Evolutionary conservation across 1,139 yeast species (phyloP), one percentile per base, ranked within the genome.

Genomic region (Starmera stellimalicola): DNA sequence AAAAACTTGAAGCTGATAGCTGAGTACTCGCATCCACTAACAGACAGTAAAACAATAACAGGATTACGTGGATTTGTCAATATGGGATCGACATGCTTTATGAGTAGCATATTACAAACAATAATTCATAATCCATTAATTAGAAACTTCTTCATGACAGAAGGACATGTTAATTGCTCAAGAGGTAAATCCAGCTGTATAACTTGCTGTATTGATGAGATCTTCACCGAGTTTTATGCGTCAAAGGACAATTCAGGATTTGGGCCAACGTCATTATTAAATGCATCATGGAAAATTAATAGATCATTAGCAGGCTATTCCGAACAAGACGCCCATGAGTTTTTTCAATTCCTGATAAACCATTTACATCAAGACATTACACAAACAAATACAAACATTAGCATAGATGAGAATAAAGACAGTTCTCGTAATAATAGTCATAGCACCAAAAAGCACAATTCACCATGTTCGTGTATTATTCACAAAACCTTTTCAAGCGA

Each of bases 301-400:
- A 72, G 79, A 45, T 73, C 87, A 18, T 69, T 91, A 38, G 94
- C 96, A 0, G 98, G 98, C 1, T 87, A 87, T 44, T 82, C 91
- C 32, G 96, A 91, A 57, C 98, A 91, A 57, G 98, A 91, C 55
- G 97, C 98, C 0, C 98, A 91, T 57, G 98, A 91, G 55, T 91
- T 88, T 56, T 78, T 94, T 79, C 96, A 91, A 53, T 87, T 88
- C 54, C 52, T 88, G 20, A 64, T 88, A 30, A 83, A 88, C 54
- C 94, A 85, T 55, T 60, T 91, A 36, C 98, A 91, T 57, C 64
- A 62, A 41, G 83, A 58, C 24, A 43, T 55, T 20, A 34, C 39
- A 7, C 32, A 31, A 10, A 34, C 33, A 10, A 30, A 32, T 19
- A 30, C 32, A 16, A 27, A 32, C 25, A 22, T 22, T 22, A 14